Conservation (phyloP, 345 rosid genomes). For the Rubroshorea leprosula region DNA sequence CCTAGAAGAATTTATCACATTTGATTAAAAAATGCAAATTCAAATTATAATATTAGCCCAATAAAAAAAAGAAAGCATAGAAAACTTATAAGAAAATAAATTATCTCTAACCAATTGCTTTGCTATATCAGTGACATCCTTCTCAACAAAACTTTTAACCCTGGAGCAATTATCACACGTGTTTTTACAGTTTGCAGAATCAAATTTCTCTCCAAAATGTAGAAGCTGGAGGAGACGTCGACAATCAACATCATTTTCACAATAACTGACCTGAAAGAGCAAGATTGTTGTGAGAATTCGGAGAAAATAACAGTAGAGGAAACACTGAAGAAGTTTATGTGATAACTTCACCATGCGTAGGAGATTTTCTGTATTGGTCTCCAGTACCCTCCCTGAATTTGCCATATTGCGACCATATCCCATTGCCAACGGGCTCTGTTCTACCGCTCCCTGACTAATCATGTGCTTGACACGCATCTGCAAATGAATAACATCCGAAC, state of each 20-base stretch:
- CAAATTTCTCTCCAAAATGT: conserved; percentile 94
- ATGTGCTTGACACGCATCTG: conserved; percentile 94
- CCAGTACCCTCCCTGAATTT: conserved; percentile 69
- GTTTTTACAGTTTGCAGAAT: conserved; percentile 57
- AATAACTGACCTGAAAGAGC: conserved; percentile 75
- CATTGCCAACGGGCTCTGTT: conserved; percentile 62
- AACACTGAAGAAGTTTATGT: conserved; percentile 10
- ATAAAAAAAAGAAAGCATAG: conserved; percentile 6
- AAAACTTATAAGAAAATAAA: background rate
- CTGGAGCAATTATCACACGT: conserved; percentile 92
- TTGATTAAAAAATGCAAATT: background rate
- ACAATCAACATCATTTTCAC: conserved; percentile 95
- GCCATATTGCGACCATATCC: conserved; percentile 54
- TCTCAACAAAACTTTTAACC: conserved; percentile 54
- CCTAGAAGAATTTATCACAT: conserved; percentile 27
- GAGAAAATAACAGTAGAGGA: conserved; percentile 4
- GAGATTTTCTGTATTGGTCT: conserved; percentile 88
- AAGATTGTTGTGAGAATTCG: conserved; percentile 7
- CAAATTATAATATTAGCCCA: conserved; percentile 10
- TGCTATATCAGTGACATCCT: conserved; percentile 78
- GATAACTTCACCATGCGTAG: conserved; percentile 73
- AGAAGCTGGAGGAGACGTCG: conserved; percentile 81
- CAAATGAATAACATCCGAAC: conserved; percentile 16
- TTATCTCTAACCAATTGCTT: conserved; percentile 67
- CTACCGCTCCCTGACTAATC: conserved; percentile 81